phyloP scores from a whole-genome alignment of 305 asterid species.

The Coffea humblotiana region DNA sequence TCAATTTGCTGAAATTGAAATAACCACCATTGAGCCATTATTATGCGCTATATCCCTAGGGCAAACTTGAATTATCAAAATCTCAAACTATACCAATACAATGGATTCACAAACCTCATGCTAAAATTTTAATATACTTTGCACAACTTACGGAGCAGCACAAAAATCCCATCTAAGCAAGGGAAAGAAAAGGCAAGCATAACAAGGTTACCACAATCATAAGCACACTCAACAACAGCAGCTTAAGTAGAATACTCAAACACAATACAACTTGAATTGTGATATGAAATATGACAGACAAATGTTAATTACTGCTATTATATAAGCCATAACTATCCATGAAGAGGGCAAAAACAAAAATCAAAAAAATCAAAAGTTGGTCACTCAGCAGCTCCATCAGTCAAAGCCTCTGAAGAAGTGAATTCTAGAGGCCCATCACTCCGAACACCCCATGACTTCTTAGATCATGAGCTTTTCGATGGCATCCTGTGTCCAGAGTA shows the following conservation, averaged over 20 bases:
- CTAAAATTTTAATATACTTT: background rate
- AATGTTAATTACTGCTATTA: background rate
- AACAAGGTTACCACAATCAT: background rate
- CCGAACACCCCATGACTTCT: constrained; percentile 43
- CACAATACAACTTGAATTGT: background rate
- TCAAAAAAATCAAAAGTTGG: background rate
- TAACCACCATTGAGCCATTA: background rate
- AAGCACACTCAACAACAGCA: background rate
- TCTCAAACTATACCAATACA: background rate
- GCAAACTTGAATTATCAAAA: background rate
- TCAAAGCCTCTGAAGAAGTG: constrained; percentile 58
- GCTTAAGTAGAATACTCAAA: constrained; percentile 3
- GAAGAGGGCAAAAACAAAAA: background rate
- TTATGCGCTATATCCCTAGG: background rate
- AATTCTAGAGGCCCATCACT: constrained; percentile 60
- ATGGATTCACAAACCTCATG: background rate
- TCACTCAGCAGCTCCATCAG: constrained; percentile 32
- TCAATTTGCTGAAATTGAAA: background rate
- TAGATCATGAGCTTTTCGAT: constrained; percentile 81
- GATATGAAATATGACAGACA: background rate
- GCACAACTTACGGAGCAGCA: background rate
- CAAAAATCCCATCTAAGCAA: background rate
- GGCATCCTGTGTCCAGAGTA: constrained; percentile 50
- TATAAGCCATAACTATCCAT: constrained; percentile 4
- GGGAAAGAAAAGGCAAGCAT: background rate